Evolutionary conservation across 345 rosid species (phyloP).

Genomic region (Erucastrum elatum): DNA sequence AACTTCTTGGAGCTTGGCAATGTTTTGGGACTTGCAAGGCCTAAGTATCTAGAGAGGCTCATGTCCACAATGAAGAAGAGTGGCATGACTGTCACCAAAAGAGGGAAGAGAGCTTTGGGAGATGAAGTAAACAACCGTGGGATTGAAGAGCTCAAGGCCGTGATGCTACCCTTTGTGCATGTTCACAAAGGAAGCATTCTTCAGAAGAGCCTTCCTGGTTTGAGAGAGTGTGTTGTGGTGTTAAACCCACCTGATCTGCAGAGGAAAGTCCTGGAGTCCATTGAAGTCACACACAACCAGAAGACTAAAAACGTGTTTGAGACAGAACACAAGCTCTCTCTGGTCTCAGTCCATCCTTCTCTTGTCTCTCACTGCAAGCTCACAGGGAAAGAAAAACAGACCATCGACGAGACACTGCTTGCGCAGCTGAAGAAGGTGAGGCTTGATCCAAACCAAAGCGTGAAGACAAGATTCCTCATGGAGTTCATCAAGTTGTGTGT

Average conservation of each 20-base stretch:
- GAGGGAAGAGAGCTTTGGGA: constrained; percentile 14
- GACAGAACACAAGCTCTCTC: constrained; percentile 43
- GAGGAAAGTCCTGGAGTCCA: constrained; percentile 36
- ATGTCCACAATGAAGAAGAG: constrained; percentile 34
- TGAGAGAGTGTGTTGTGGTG: constrained; percentile 43
- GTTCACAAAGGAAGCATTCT: constrained; percentile 74
- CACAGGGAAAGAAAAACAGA: constrained; percentile 10
- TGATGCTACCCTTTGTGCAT: constrained; percentile 65
- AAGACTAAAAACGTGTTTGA: constrained; percentile 29
- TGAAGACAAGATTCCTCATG: constrained; percentile 58
- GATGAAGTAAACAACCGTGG: constrained; percentile 25
- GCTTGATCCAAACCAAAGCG: constrained; percentile 50
- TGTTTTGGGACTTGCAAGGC: constrained; percentile 41
- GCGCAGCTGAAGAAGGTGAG: constrained; percentile 32
- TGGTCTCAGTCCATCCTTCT: constrained; percentile 68
- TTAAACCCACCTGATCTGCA: constrained; percentile 41
- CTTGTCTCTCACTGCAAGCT: constrained; percentile 44
- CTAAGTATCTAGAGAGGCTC: constrained; percentile 33
- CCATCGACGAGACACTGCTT: constrained; percentile 26
- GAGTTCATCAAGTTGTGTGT: constrained; percentile 48
- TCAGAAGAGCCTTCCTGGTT: constrained; percentile 67
- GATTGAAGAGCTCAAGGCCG: constrained; percentile 37
- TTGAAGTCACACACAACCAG: constrained; percentile 30
- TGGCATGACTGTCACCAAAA: constrained; percentile 36
- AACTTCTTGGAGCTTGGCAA: constrained; percentile 65